These are phyloP conservation scores for Vitis amurensis DNA, from an alignment of 164 flowering plant genomes.

Conservation along the genomic window DNA sequence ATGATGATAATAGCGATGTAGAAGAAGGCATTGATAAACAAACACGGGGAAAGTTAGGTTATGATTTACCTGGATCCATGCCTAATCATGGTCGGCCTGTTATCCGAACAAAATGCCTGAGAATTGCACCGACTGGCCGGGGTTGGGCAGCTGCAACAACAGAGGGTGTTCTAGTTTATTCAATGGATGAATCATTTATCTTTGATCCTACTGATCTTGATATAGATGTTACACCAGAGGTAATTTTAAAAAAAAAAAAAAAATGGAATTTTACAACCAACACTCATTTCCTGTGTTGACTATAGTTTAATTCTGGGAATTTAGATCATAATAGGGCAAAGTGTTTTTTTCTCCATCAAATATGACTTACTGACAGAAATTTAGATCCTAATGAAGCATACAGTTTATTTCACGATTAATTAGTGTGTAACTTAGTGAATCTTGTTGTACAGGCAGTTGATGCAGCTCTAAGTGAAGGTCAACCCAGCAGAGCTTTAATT, in stretches of 20 bases:
- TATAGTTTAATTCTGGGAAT: too few relatives aligned
- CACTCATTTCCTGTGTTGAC: too few relatives aligned
- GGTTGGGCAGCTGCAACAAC: constrained; percentile 97
- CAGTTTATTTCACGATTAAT: too few relatives aligned
- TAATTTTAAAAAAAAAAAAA: constrained; percentile 14
- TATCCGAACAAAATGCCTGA: constrained; percentile 76
- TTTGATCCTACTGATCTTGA: constrained; percentile 99
- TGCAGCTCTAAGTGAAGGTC: constrained; percentile 64
- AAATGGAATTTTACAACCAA: background rate
- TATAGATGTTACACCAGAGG: constrained; percentile 96
- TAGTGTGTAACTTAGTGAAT: background rate
- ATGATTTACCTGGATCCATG: constrained; percentile 87
- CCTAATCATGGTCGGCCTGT: constrained; percentile 84
- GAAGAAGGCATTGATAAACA: constrained; percentile 91
- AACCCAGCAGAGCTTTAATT: constrained; percentile 63
- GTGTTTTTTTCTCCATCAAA: too few relatives aligned
- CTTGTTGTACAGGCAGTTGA: constrained; percentile 70
- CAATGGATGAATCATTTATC: constrained; percentile 84
- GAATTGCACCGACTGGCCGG: constrained; percentile 96
- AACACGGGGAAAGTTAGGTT: constrained; percentile 59
- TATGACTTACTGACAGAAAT: too few relatives aligned
- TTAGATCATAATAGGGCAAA: too few relatives aligned
- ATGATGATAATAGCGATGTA: constrained; percentile 77
- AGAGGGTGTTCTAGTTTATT: constrained; percentile 90
- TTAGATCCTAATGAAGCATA: too few relatives aligned